Percentiles rank a stretch among this genome's conserved stretches.
phyloP scores from a whole-genome alignment of 768 basidiomycete genomes.

The Chlorophyllum brunneum region DNA sequence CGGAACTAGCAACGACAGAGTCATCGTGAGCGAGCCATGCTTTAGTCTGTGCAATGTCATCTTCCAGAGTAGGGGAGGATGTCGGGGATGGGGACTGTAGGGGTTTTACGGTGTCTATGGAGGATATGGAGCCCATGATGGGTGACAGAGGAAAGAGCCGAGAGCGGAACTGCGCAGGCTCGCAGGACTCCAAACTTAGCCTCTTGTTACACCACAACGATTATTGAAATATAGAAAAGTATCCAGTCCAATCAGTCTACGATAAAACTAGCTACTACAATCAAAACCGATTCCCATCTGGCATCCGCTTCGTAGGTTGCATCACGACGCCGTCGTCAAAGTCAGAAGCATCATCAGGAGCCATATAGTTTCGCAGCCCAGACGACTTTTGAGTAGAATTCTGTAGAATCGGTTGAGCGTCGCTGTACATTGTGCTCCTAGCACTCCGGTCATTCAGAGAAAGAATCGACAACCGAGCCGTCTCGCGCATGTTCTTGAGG shows the following conservation, averaged over 20 bases:
- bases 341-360: conserved; percentile 45
- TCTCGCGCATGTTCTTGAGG: conserved; percentile 74
- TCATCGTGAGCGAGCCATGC: conserved; percentile 20
- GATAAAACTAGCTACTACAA: conserved; percentile 11
- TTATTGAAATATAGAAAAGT: neutral
- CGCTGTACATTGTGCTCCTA: conserved; percentile 50
- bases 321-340: conserved; percentile 42
- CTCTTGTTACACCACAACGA: neutral
- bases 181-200: conserved; percentile 7
- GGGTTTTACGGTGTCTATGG: conserved; percentile 15
- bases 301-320: conserved; percentile 28
- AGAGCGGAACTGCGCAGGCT: neutral
- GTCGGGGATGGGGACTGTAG: conserved; percentile 34
- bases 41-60: conserved; percentile 34
- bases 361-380: conserved; percentile 50
- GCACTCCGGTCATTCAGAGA: conserved; percentile 46
- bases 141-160: conserved; percentile 3
- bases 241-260: conserved; percentile 8
- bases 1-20: conserved; percentile 13
- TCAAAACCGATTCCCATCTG: conserved; percentile 35
- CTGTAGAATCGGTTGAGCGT: conserved; percentile 52
- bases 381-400: conserved; percentile 47
- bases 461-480: conserved; percentile 63
- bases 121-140: conserved; percentile 12
- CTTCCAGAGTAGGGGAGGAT: conserved; percentile 32